These are phyloP conservation scores for Saturnispora quitensis DNA, from an alignment of 805 yeast species.

Conservation along the genomic window DNA sequence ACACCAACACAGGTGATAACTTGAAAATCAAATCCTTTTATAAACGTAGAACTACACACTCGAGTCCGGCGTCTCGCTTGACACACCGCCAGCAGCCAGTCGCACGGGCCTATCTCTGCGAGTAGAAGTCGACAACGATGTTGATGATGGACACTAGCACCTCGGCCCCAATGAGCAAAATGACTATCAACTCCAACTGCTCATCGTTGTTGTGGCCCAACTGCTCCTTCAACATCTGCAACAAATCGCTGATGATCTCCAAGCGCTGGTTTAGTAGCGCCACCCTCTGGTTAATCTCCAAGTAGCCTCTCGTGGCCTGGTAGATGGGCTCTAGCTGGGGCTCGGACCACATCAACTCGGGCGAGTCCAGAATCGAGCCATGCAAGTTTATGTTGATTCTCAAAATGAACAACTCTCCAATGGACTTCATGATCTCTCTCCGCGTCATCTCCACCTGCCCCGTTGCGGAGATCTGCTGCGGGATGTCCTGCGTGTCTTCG, in stretches of 20 bases:
- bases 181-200: conserved; percentile 83
- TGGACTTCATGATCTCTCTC: conserved; percentile 92
- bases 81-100: too few relatives aligned
- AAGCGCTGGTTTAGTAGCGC: conserved; percentile 81
- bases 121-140: conserved; percentile 39
- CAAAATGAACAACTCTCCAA: conserved; percentile 89
- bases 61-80: too few relatives aligned
- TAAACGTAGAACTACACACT: neutral
- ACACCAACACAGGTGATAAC: too few relatives aligned
- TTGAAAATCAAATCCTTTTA: neutral
- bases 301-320: conserved; percentile 91
- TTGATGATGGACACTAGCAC: conserved; percentile 82
- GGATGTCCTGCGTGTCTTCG: conserved; percentile 94
- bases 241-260: conserved; percentile 85
- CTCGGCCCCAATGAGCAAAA: conserved; percentile 84
- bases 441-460: conserved; percentile 94
- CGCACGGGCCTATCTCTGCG: conserved; percentile 8
- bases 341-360: conserved; percentile 98
- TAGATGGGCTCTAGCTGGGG: conserved; percentile 96
- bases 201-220: conserved; percentile 92
- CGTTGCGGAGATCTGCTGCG: conserved; percentile 87
- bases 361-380: conserved; percentile 88
- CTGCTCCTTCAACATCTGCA: conserved; percentile 96
- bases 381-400: conserved; percentile 74
- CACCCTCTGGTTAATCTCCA: conserved; percentile 92